Percentiles rank a stretch among this genome's conserved stretches.
phyloP scores from a whole-genome alignment of 306 rosid genomes.

The Gillenia trifoliata region DNA sequence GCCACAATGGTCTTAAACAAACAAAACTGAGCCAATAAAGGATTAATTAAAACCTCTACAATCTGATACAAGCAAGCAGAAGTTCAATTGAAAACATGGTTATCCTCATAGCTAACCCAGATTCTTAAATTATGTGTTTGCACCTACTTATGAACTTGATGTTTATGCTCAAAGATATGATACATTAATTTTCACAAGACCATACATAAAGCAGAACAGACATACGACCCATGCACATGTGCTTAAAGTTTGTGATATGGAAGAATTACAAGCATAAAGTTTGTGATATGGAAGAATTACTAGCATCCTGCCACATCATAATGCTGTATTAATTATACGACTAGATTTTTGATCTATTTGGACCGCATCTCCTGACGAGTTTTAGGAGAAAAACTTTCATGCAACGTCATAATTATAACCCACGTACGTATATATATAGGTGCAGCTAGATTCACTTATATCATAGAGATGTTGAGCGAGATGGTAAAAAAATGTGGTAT shows the following conservation, averaged over 20 bases:
- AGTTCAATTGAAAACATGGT: neutral
- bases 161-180: neutral
- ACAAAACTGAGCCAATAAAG: neutral
- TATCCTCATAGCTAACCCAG: neutral
- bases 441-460: no score
- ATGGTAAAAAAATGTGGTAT: no score
- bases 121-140: no score
- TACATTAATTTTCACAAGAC: neutral
- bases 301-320: neutral
- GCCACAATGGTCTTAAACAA: neutral
- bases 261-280: neutral
- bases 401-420: no score
- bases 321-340: constrained; percentile 22
- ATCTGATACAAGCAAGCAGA: neutral
- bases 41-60: neutral
- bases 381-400: no score
- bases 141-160: no score
- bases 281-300: constrained; percentile 10
- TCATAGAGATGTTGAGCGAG: no score
- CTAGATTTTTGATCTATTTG: neutral
- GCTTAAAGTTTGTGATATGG: constrained; percentile 16
- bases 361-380: neutral
- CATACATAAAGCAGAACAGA: constrained; percentile 1
- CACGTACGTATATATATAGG: no score
- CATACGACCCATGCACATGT: neutral